These are phyloP conservation scores for Rhizopogon vesiculosus DNA, from an alignment of 768 basidiomycete genomes.

Conservation along the genomic window DNA sequence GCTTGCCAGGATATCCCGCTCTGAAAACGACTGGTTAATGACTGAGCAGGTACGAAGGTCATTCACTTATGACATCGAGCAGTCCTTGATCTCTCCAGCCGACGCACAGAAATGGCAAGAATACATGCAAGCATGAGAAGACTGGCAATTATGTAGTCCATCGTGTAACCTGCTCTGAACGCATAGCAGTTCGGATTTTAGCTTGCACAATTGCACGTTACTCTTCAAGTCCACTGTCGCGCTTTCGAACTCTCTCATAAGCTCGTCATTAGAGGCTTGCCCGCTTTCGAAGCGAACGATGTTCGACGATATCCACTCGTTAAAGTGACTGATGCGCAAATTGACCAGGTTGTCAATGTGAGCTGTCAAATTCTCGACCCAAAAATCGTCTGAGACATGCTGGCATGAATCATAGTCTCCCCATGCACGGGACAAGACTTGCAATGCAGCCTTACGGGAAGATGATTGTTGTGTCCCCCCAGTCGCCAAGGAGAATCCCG, in stretches of 20 bases:
- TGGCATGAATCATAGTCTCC: too few relatives aligned
- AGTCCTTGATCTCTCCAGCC: slow-evolving; percentile 25
- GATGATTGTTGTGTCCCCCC: too few relatives aligned
- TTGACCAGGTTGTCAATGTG: slow-evolving; percentile 38
- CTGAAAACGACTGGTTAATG: slow-evolving; percentile 22
- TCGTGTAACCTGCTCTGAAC: slow-evolving; percentile 42
- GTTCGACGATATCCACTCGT: slow-evolving; percentile 48
- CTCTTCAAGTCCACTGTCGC: slow-evolving; percentile 40
- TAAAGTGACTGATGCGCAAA: slow-evolving; percentile 43
- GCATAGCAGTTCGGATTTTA: slow-evolving; percentile 48
- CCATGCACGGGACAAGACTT: too few relatives aligned
- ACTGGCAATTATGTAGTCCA: slow-evolving; percentile 43
- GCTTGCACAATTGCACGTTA: slow-evolving; percentile 44
- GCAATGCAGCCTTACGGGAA: too few relatives aligned
- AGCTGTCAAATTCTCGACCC: too few relatives aligned
- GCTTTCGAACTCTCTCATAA: slow-evolving; percentile 40
- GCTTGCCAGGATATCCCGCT: slow-evolving; percentile 54
- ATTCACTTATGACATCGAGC: slow-evolving; percentile 42
- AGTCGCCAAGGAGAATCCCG: too few relatives aligned
- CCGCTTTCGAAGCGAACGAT: slow-evolving; percentile 38
- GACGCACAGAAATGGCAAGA: slow-evolving; percentile 40
- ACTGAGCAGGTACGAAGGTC: neutral
- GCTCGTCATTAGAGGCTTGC: slow-evolving; percentile 39
- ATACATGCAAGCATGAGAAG: slow-evolving; percentile 42
- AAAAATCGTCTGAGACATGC: too few relatives aligned